A percentile compares a stretch with the other conserved stretches of the same genome.
phyloP scores from a whole-genome alignment of 306 rosid genomes.

The Lathyrus tuberosus region DNA sequence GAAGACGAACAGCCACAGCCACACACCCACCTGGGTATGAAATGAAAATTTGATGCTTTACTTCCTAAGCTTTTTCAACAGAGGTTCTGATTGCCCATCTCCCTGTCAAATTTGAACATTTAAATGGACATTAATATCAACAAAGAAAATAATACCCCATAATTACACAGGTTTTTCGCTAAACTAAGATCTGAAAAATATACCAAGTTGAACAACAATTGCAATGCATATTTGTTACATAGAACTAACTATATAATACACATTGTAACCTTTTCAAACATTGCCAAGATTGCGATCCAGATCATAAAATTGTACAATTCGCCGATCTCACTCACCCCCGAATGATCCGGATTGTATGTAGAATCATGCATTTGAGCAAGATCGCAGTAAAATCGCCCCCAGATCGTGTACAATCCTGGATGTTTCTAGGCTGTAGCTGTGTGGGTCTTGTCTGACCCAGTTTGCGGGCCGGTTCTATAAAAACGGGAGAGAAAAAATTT shows the following conservation, averaged over 20 bases:
- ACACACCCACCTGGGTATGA: slow-evolving; percentile 32
- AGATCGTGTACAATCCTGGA: too few relatives aligned
- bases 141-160: not conserved
- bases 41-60: slow-evolving; percentile 42
- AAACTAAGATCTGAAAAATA: not conserved
- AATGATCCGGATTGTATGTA: too few relatives aligned
- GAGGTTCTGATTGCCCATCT: slow-evolving; percentile 61
- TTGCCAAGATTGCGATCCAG: too few relatives aligned
- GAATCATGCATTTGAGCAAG: too few relatives aligned
- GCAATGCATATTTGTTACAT: slow-evolving; percentile 14
- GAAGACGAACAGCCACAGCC: slow-evolving; percentile 17
- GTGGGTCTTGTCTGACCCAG: too few relatives aligned
- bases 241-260: slow-evolving; percentile 11
- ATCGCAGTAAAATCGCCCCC: too few relatives aligned
- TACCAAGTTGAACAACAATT: not conserved
- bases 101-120: slow-evolving; percentile 56
- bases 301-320: too few relatives aligned
- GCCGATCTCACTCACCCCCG: too few relatives aligned
- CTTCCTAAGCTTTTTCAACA: slow-evolving; percentile 68
- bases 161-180: not conserved
- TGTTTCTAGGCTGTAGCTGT: too few relatives aligned
- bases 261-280: not conserved
- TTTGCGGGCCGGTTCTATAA: too few relatives aligned
- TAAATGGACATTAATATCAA: slow-evolving; percentile 28
- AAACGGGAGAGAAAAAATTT: too few relatives aligned